Conservation (phyloP, 2,329 filamentous ascomycete species). For the Coleophoma crateriformis region DNA sequence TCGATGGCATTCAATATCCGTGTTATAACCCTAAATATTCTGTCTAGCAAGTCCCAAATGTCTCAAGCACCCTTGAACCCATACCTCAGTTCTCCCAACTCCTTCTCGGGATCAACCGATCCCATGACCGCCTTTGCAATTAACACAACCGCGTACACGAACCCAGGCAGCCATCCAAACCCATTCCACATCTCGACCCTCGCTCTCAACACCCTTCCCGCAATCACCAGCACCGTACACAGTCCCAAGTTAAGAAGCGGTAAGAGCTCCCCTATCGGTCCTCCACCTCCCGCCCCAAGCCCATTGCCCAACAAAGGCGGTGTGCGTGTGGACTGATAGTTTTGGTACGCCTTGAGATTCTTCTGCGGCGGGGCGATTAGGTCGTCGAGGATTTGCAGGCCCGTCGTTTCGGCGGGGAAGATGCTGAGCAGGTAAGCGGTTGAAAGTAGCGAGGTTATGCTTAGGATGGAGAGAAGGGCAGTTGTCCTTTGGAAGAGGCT, state of each 20-base stretch:
- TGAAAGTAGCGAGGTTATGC: conserved; percentile 56
- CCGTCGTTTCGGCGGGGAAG: conserved; percentile 49
- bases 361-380: conserved; percentile 24
- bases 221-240: conserved; percentile 43
- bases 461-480: conserved; percentile 40
- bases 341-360: background rate
- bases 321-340: background rate
- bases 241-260: conserved; percentile 55
- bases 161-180: conserved; percentile 44
- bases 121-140: conserved; percentile 61
- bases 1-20: too few relatives aligned
- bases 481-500: conserved; percentile 34
- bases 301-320: background rate
- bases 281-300: conserved; percentile 10
- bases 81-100: conserved; percentile 58
- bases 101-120: conserved; percentile 58
- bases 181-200: conserved; percentile 29
- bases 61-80: conserved; percentile 59
- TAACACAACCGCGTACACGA: conserved; percentile 57
- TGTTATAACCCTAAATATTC: too few relatives aligned
- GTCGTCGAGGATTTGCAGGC: conserved; percentile 43
- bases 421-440: conserved; percentile 56
- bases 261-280: conserved; percentile 52
- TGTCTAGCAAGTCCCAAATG: too few relatives aligned
- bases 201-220: conserved; percentile 31